phyloP scores from a whole-genome alignment of 2,329 filamentous ascomycete genomes.

The Dothideomycetes sp. region DNA sequence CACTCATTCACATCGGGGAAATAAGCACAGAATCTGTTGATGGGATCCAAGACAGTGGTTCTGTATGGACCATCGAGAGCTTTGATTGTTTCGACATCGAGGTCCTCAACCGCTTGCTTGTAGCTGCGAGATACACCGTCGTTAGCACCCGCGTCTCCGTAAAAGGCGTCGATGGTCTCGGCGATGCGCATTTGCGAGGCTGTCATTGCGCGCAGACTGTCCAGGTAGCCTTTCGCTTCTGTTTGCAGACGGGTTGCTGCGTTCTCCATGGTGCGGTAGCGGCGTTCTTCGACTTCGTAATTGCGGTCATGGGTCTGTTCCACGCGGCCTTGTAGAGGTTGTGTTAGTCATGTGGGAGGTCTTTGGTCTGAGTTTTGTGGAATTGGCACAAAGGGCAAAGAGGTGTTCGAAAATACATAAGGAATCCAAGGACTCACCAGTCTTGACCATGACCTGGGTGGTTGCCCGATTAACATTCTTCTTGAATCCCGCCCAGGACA shows the following conservation, averaged over 20 bases:
- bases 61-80: constrained; percentile 93
- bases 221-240: constrained; percentile 95
- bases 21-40: constrained; percentile 92
- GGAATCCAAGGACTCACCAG: constrained; percentile 45
- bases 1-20: constrained; percentile 99
- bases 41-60: constrained; percentile 89
- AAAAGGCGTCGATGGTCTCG: constrained; percentile 98
- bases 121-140: constrained; percentile 95
- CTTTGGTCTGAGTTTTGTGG: background rate
- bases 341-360: background rate
- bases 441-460: constrained; percentile 99
- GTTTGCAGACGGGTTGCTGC: constrained; percentile 88
- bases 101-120: constrained; percentile 95
- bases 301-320: constrained; percentile 98
- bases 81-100: constrained; percentile 97
- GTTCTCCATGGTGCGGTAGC: constrained; percentile 95
- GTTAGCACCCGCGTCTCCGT: constrained; percentile 87
- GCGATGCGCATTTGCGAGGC: constrained; percentile 98
- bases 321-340: constrained; percentile 65
- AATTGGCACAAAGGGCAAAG: background rate
- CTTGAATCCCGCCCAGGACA: constrained; percentile 50
- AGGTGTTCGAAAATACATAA: background rate
- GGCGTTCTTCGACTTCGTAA: constrained; percentile 88
- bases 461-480: constrained; percentile 75
- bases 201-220: constrained; percentile 96